phyloP scores from a whole-genome alignment of 106 monocot species.

The Acorus gramineus region DNA sequence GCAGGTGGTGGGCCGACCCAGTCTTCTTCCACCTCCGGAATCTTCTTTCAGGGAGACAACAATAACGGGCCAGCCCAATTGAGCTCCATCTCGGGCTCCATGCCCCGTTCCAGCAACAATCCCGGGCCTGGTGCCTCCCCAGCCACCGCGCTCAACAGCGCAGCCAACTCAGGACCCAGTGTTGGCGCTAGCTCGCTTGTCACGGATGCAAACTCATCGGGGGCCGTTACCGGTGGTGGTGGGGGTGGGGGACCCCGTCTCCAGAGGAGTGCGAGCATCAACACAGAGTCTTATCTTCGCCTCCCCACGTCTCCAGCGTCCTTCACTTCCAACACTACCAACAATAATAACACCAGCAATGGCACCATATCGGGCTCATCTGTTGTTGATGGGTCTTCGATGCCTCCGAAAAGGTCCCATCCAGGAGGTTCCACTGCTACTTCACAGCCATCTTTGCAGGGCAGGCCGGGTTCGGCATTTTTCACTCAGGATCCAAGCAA shows the following conservation, averaged over 20 bases:
- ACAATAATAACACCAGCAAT: too few relatives aligned
- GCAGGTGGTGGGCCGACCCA: constrained; percentile 19
- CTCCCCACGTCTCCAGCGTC: constrained; percentile 86
- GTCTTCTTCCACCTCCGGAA: constrained; percentile 17
- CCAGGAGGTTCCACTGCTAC: constrained; percentile 40
- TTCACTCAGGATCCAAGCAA: constrained; percentile 28
- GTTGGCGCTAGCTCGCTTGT: constrained; percentile 83
- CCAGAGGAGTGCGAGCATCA: constrained; percentile 75
- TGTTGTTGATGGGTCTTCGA: constrained; percentile 56
- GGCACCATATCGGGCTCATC: constrained; percentile 60
- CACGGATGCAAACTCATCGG: constrained; percentile 76
- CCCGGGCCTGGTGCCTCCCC: constrained; percentile 14
- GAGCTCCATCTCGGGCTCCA: constrained; percentile 29
- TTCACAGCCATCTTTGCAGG: constrained; percentile 19
- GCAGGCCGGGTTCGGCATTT: too few relatives aligned
- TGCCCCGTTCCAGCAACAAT: not conserved
- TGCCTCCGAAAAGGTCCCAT: constrained; percentile 54
- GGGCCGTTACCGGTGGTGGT: constrained; percentile 12
- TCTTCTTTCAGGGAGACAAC: constrained; percentile 39
- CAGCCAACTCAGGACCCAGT: constrained; percentile 74
- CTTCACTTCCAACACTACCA: constrained; percentile 53
- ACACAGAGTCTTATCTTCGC: constrained; percentile 59
- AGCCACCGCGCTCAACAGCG: constrained; percentile 48
- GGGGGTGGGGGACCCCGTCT: constrained; percentile 37
- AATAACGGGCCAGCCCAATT: constrained; percentile 11